Percentiles rank a stretch among this genome's conserved stretches.
These are phyloP conservation scores for Aspergillus quadrilineatus DNA, from an alignment of 2,329 filamentous ascomycete genomes.

Conservation along the genomic window DNA sequence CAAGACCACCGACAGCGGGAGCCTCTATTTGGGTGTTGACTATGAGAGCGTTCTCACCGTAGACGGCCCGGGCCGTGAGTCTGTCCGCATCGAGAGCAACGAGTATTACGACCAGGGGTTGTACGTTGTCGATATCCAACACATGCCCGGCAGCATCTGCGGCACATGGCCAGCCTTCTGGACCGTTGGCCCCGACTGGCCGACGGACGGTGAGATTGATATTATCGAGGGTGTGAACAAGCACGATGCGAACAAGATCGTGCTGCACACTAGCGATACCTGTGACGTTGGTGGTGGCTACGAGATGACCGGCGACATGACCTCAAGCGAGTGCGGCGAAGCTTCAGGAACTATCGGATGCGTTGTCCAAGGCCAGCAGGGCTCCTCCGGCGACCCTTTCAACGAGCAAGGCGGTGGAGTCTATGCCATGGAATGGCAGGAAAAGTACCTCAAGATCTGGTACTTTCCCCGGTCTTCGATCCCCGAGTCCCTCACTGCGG, in stretches of 20 bases:
- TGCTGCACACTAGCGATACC: slow-evolving; percentile 49
- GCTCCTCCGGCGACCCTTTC: slow-evolving; percentile 54
- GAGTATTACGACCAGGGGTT: slow-evolving; percentile 48
- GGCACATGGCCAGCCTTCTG: slow-evolving; percentile 55
- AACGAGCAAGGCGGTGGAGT: slow-evolving; percentile 52
- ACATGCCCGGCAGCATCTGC: slow-evolving; percentile 50
- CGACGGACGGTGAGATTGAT: slow-evolving; percentile 49
- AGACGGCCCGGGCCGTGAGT: slow-evolving; percentile 42
- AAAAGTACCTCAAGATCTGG: slow-evolving; percentile 51
- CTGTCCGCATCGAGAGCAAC: slow-evolving; percentile 47
- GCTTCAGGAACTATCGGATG: slow-evolving; percentile 40
- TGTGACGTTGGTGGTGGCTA: slow-evolving; percentile 44
- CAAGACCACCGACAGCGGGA: slow-evolving; percentile 33
- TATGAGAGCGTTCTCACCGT: slow-evolving; percentile 36
- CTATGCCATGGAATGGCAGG: slow-evolving; percentile 51
- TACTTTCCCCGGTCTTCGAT: slow-evolving; percentile 49
- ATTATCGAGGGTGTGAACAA: slow-evolving; percentile 54
- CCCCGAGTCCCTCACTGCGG: slow-evolving; percentile 46
- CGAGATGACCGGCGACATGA: slow-evolving; percentile 51
- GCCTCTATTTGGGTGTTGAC: slow-evolving; percentile 49
- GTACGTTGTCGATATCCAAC: slow-evolving; percentile 49
- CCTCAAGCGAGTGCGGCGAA: slow-evolving; percentile 51
- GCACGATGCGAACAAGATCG: slow-evolving; percentile 46
- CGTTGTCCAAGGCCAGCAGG: slow-evolving; percentile 39
- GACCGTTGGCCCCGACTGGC: slow-evolving; percentile 45